These are phyloP conservation scores for Mortierella sp. DNA, from an alignment of 371 early-diverging fungal species.

Conservation along the genomic window DNA sequence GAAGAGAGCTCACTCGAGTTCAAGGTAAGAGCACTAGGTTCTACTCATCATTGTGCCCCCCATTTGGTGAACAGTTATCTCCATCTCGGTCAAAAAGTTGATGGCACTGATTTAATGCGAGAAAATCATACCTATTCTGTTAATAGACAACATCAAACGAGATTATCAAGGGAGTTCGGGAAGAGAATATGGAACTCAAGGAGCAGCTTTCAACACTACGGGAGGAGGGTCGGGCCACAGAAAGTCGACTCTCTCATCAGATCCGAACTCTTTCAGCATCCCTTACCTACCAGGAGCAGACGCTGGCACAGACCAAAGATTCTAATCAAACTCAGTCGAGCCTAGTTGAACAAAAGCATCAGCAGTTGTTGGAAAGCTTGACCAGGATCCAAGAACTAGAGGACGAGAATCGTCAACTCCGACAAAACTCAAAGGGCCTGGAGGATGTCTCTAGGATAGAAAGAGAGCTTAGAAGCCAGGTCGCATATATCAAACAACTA, in stretches of 20 bases:
- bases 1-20: conserved; percentile 29
- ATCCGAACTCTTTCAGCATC: conserved; percentile 32
- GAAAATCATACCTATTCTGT: not conserved
- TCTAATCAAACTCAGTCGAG: conserved; percentile 34
- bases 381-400: conserved; percentile 34
- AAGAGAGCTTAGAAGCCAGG: conserved; percentile 44
- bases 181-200: conserved; percentile 39
- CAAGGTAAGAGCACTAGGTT: conserved; percentile 24
- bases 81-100: too few relatives aligned
- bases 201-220: conserved; percentile 28
- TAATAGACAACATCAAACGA: conserved; percentile 33
- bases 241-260: conserved; percentile 32
- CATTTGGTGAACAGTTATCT: too few relatives aligned
- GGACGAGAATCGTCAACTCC: conserved; percentile 43
- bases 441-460: conserved; percentile 39
- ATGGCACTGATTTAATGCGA: too few relatives aligned
- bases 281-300: conserved; percentile 29
- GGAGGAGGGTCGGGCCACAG: conserved; percentile 36
- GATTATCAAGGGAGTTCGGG: conserved; percentile 33
- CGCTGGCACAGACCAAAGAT: conserved; percentile 25
- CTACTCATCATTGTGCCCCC: not conserved
- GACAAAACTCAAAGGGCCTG: conserved; percentile 20
- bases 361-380: conserved; percentile 30
- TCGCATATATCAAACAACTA: conserved; percentile 45
- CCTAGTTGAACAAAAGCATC: conserved; percentile 37